Evolutionary conservation across 257 asterid species (phyloP).

Genomic region (Sherardia arvensis): DNA sequence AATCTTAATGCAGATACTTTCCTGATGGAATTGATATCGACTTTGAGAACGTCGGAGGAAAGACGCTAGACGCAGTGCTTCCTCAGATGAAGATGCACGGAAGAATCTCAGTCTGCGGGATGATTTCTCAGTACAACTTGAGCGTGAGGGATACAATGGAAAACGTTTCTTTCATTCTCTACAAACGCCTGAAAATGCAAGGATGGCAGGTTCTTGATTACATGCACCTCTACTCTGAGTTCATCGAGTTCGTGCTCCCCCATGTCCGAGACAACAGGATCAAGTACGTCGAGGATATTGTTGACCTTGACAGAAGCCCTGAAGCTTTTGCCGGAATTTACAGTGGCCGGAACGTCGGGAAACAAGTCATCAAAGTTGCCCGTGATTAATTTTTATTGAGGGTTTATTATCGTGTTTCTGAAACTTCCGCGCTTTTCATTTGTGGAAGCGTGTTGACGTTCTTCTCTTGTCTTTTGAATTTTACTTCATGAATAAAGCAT

Average conservation of each 20-base stretch:
- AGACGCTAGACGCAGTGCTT: conserved; percentile 45
- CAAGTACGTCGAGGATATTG: conserved; percentile 18
- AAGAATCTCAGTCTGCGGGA: conserved; percentile 41
- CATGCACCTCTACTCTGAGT: conserved; percentile 15
- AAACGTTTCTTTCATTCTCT: conserved; percentile 4
- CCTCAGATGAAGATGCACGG: conserved; percentile 29
- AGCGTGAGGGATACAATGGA: conserved; percentile 9
- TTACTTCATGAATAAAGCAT: background rate
- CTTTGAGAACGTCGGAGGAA: conserved; percentile 50
- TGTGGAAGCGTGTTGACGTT: background rate
- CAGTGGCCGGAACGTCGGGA: conserved; percentile 14
- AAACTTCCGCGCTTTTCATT: background rate
- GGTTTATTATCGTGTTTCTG: background rate
- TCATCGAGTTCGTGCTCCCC: conserved; percentile 8
- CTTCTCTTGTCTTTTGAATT: background rate
- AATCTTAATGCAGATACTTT: conserved; percentile 15
- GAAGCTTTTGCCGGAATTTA: conserved; percentile 18
- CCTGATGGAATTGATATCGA: conserved; percentile 43
- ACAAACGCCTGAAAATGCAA: conserved; percentile 5
- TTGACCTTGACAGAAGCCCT: conserved; percentile 17
- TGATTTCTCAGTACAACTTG: conserved; percentile 45
- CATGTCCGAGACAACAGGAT: conserved; percentile 15
- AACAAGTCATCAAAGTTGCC: conserved; percentile 7
- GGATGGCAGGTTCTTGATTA: conserved; percentile 14
- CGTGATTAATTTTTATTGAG: background rate